phyloP scores from a whole-genome alignment of 179 eudicot genomes.

The Beta lomatogona region DNA sequence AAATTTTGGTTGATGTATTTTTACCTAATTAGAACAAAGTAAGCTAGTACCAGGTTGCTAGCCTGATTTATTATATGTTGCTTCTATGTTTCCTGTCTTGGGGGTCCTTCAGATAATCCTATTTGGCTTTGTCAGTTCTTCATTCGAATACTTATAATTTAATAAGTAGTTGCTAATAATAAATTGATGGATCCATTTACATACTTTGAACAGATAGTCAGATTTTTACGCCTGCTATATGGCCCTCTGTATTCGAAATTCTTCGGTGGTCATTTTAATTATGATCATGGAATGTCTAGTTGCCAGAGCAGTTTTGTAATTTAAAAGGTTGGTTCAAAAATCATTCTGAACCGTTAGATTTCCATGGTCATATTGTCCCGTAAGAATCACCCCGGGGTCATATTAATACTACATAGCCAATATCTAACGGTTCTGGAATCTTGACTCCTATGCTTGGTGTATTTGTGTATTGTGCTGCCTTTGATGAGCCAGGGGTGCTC shows the following conservation, averaged over 20 bases:
- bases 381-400: no score
- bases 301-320: no score
- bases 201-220: neutral
- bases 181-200: conserved; percentile 23
- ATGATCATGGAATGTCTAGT: no score
- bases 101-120: conserved; percentile 22
- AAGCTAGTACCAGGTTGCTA: conserved; percentile 19
- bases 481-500: neutral
- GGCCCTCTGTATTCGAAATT: no score
- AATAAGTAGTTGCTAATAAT: conserved; percentile 21
- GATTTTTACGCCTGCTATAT: neutral
- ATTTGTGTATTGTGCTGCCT: neutral
- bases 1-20: conserved; percentile 27
- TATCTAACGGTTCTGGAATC: no score
- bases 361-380: no score
- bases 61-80: conserved; percentile 21
- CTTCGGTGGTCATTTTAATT: no score
- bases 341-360: no score
- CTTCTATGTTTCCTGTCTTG: conserved; percentile 1
- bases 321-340: no score
- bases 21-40: conserved; percentile 26
- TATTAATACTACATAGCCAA: no score
- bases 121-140: neutral
- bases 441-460: neutral
- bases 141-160: conserved; percentile 16